Base-by-base conservation (phyloP, 768 basidiomycete species). In the Suillus paluster region DNA sequence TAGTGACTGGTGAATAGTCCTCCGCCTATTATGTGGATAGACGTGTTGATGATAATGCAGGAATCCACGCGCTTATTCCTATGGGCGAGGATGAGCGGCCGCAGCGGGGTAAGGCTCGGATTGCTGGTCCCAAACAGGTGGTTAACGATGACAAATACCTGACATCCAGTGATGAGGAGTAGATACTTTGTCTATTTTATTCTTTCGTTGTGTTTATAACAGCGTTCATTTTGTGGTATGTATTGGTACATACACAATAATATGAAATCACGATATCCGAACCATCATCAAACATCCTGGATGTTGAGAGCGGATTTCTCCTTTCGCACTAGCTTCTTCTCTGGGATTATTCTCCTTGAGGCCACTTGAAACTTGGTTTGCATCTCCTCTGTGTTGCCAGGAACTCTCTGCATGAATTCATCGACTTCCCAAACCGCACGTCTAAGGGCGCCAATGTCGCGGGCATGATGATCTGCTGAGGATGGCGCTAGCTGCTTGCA, bases 1-100 rank as follows among this genome's bases (percentile, higher is more conserved):
- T 78, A 86, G 84, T 71, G 91, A 94, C 71, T 92, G 90, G 83
- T 82, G 64, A 68, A 75, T 56, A 33, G 36, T 46, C 7, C 1
- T 25, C 5, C 54, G n/a, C 8, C 30, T 30, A 30, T 30, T 30
- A 6, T 30, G 3, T 3, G 30, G 30, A 30, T 30, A 30, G 30
- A 30, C 6, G 30, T 3, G 30, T 6, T 30, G 30, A 6, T 30
- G 30, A 30, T 30, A 30, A 6, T 3, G 30, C 30, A 30, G 30
- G 30, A 30, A 30, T 30, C 6, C 30, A 52, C 97, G 98, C 69
- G 97, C 97, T 56, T n/a, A n/a, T n/a, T n/a, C n/a, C n/a, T 2
- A 89, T 92, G 88, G 91, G 91, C 50, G 91, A 93, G 63, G 91
- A 92, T 62, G 88, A 89, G 50, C 84, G 86, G 48, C 85, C 84